These are phyloP conservation scores for Rhodotorula sp. DNA, from an alignment of 1,284 basidiomycete species.

Conservation along the genomic window DNA sequence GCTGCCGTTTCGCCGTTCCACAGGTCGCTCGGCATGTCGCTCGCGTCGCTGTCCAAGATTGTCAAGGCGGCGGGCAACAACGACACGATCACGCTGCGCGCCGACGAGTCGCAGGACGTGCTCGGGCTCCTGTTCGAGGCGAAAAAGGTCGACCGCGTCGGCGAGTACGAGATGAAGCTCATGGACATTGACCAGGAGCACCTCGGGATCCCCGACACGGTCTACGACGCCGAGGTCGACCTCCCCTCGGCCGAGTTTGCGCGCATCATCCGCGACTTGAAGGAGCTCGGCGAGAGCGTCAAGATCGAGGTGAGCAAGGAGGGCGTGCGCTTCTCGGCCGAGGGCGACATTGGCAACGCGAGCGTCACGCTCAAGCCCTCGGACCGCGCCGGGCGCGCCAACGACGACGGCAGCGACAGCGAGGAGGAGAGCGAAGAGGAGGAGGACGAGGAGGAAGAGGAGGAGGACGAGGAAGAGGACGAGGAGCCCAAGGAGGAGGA, in stretches of 20 bases:
- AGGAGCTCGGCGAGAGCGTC: constrained; percentile 89
- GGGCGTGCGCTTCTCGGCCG: constrained; percentile 88
- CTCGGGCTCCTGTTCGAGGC: constrained; percentile 90
- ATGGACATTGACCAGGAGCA: constrained; percentile 99
- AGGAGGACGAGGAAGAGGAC: constrained; percentile 49
- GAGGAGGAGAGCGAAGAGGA: constrained; percentile 35
- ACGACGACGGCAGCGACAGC: constrained; percentile 41
- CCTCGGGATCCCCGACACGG: constrained; percentile 96
- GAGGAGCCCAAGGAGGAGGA: constrained; percentile 53
- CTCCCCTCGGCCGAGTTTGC: constrained; percentile 86
- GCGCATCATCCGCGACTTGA: constrained; percentile 90
- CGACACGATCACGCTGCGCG: constrained; percentile 88
- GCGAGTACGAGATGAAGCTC: constrained; percentile 98
- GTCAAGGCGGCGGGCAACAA: constrained; percentile 97
- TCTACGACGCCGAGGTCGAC: constrained; percentile 91
- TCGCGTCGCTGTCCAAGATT: constrained; percentile 89
- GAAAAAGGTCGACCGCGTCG: constrained; percentile 86
- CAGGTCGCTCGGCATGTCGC: constrained; percentile 52
- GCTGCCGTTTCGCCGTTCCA: not conserved
- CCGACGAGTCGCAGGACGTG: constrained; percentile 86
- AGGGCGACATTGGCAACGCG: constrained; percentile 93
- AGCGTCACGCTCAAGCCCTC: constrained; percentile 78
- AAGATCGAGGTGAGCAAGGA: constrained; percentile 96
- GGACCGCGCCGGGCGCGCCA: constrained; percentile 47
- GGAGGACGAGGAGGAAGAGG: constrained; percentile 41